These are phyloP conservation scores for Elaeis guineensis DNA, from an alignment of 176 grass and related monocot species.

Conservation along the genomic window DNA sequence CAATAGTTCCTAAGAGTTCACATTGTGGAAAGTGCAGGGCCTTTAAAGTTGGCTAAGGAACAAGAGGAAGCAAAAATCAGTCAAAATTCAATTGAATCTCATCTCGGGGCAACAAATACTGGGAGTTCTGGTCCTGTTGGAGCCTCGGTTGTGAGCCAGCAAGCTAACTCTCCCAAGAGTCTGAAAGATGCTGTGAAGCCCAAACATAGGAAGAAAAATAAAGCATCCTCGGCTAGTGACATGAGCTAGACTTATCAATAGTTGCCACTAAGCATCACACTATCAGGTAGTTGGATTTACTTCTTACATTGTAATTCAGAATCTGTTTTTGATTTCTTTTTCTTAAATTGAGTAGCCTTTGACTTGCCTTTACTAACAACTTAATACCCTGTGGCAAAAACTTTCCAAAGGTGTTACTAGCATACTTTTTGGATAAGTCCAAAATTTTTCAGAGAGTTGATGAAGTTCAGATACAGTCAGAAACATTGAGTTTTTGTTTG, in stretches of 20 bases:
- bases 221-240: conserved; percentile 2
- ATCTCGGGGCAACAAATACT: conserved; percentile 15
- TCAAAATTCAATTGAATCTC: conserved; percentile 30
- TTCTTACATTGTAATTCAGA: conserved; percentile 2
- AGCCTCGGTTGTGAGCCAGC: conserved; percentile 31
- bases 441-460: no score
- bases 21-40: conserved; percentile 27
- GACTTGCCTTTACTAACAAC: no score
- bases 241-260: conserved; percentile 9
- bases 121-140: conserved; percentile 23
- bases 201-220: conserved; percentile 67
- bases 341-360: no score
- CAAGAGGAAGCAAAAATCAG: conserved; percentile 21
- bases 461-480: no score
- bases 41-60: conserved; percentile 9
- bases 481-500: no score
- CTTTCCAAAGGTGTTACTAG: no score
- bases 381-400: no score
- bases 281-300: not conserved
- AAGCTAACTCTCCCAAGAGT: conserved; percentile 47
- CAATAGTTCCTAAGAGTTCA: not conserved
- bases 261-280: not conserved
- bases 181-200: conserved; percentile 84
- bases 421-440: no score
- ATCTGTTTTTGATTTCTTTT: no score